These are phyloP conservation scores for Populus alba DNA, from an alignment of 345 rosid species.

Conservation along the genomic window DNA sequence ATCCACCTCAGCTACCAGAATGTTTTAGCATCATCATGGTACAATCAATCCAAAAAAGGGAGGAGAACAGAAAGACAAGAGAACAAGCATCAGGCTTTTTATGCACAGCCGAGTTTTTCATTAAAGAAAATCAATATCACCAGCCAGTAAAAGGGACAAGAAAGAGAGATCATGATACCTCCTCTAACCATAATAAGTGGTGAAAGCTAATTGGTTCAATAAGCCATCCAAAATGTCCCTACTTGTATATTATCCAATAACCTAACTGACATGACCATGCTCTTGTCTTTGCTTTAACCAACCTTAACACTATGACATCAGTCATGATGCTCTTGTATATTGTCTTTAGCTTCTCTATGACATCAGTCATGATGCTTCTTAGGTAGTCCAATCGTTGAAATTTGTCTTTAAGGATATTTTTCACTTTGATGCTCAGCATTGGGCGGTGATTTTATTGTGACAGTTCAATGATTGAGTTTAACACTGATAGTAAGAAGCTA, in stretches of 20 bases:
- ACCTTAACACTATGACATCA: not conserved
- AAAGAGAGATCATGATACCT: not conserved
- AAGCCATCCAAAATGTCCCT: constrained; percentile 3
- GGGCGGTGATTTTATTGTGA: not conserved
- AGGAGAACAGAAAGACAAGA: not conserved
- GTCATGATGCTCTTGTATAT: no score
- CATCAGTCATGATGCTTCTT: not conserved
- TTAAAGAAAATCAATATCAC: not conserved
- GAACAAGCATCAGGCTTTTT: not conserved
- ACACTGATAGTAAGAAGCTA: not conserved
- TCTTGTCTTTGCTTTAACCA: constrained; percentile 3
- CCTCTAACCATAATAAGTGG: not conserved
- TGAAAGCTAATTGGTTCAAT: not conserved
- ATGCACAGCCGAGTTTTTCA: not conserved
- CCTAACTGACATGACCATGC: not conserved
- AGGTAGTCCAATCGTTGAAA: not conserved
- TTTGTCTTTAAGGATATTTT: not conserved
- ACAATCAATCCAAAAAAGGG: not conserved
- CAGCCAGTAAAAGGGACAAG: not conserved
- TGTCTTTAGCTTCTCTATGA: not conserved
- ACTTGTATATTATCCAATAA: not conserved
- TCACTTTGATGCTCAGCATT: not conserved
- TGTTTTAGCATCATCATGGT: not conserved
- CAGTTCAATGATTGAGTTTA: not conserved
- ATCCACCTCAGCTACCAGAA: not conserved